These are phyloP conservation scores for Arabidopsis lyrata DNA, from an alignment of 441 rosid species.

Conservation along the genomic window DNA sequence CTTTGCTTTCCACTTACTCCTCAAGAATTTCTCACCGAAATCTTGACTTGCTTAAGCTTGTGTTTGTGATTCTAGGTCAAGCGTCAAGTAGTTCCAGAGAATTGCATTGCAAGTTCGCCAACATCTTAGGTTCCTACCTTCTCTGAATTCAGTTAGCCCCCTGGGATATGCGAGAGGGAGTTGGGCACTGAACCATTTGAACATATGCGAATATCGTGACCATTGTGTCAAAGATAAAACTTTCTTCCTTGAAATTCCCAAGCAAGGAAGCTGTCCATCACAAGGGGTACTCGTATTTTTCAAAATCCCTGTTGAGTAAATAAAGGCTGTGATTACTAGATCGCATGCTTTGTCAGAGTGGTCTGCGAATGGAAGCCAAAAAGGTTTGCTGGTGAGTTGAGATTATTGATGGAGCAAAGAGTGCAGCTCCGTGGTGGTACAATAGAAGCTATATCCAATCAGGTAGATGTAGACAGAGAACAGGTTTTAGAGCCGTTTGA, in stretches of 20 bases:
- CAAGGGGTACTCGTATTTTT: background rate
- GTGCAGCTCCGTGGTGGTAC: slow-evolving; percentile 56
- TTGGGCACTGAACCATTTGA: slow-evolving; percentile 5
- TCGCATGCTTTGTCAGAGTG: slow-evolving; percentile 45
- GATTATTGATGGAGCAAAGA: slow-evolving; percentile 51
- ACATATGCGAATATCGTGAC: background rate
- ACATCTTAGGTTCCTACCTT: slow-evolving; percentile 8
- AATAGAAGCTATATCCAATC: slow-evolving; percentile 45
- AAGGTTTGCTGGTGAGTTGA: slow-evolving; percentile 34
- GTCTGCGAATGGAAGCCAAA: slow-evolving; percentile 43
- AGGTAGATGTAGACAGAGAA: slow-evolving; percentile 48
- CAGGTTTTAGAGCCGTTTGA: slow-evolving; percentile 64
- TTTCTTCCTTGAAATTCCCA: slow-evolving; percentile 14
- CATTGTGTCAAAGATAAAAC: slow-evolving; percentile 4
- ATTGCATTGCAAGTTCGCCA: slow-evolving; percentile 16
- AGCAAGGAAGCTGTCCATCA: slow-evolving; percentile 14
- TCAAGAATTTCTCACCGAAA: background rate
- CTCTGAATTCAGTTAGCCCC: background rate
- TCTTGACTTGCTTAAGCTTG: slow-evolving; percentile 21
- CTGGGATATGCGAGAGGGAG: slow-evolving; percentile 22
- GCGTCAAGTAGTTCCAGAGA: slow-evolving; percentile 16
- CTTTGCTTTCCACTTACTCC: slow-evolving; percentile 9
- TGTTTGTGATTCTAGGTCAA: slow-evolving; percentile 36
- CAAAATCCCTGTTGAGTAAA: background rate
- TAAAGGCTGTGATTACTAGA: slow-evolving; percentile 21